Conservation (phyloP, 768 basidiomycete species). For the Serendipita sp. region DNA sequence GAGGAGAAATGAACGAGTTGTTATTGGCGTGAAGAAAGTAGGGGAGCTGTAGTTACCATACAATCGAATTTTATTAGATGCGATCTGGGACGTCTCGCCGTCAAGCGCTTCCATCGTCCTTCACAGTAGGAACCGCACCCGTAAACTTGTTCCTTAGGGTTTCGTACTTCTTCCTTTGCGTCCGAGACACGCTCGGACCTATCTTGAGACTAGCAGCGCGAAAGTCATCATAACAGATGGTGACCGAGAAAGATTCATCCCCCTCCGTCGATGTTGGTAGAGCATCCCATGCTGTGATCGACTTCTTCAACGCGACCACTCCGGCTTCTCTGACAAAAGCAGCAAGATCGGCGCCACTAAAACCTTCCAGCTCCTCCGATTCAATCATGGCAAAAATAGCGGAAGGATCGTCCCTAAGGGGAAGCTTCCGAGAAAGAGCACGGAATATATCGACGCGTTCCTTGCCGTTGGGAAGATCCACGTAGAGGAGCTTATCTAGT, state of each 20-base stretch:
- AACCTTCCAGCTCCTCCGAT: conserved; percentile 55
- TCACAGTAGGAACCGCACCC: conserved; percentile 34
- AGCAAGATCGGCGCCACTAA: conserved; percentile 84
- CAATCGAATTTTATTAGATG: no score
- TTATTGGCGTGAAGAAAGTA: conserved; percentile 45
- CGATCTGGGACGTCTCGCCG: background rate
- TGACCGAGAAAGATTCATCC: conserved; percentile 17
- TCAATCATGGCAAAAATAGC: conserved; percentile 33
- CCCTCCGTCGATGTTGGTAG: conserved; percentile 4
- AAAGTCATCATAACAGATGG: conserved; percentile 56
- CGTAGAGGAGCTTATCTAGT: conserved; percentile 84
- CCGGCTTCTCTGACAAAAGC: conserved; percentile 81
- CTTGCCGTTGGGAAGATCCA: conserved; percentile 57
- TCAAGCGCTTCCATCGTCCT: background rate
- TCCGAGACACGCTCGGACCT: conserved; percentile 64
- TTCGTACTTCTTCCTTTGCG: conserved; percentile 74
- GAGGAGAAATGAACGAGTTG: conserved; percentile 65
- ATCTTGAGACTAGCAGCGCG: conserved; percentile 59
- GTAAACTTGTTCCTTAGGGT: conserved; percentile 66
- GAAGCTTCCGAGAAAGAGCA: conserved; percentile 50
- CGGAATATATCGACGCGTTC: conserved; percentile 76
- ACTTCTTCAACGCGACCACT: conserved; percentile 56
- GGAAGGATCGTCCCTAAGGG: conserved; percentile 30
- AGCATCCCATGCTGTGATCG: conserved; percentile 12
- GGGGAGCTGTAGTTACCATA: conserved; percentile 25